Percentiles rank a stretch among this genome's conserved stretches.
Evolutionary conservation across 257 asterid genomes (phyloP).

Genomic region (Lycium ferocissimum): DNA sequence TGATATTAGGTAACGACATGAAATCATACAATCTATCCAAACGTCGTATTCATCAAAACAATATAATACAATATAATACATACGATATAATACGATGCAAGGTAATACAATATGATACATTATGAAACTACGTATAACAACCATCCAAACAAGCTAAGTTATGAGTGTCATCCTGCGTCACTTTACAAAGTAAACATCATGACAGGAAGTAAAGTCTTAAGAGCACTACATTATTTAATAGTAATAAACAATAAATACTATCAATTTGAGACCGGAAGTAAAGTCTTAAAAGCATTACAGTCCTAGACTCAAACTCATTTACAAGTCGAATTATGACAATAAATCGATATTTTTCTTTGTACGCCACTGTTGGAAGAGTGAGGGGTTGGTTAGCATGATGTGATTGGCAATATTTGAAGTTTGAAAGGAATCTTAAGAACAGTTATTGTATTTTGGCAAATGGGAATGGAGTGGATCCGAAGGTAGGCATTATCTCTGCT

Average conservation of each 20-base stretch:
- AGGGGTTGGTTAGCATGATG: neutral
- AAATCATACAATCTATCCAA: no score
- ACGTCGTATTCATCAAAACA: no score
- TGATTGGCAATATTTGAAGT: neutral
- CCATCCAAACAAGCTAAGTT: no score
- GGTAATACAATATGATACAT: no score
- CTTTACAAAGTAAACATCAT: neutral
- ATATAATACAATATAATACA: no score
- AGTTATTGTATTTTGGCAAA: constrained; percentile 30
- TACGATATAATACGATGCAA: no score
- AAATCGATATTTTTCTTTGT: no score
- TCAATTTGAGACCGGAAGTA: neutral
- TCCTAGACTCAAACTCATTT: neutral
- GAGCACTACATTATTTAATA: neutral
- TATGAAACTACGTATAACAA: no score
- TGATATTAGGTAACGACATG: no score
- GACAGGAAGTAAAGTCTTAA: neutral
- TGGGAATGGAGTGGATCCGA: constrained; percentile 45
- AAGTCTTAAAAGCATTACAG: neutral
- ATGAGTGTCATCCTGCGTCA: neutral
- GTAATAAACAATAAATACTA: neutral
- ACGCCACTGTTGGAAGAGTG: no score
- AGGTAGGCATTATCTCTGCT: constrained; percentile 41
- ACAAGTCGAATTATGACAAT: no score
- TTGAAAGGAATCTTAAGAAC: constrained; percentile 6